A percentile compares a stretch with the other conserved stretches of the same genome.
Conservation (phyloP, 2,329 filamentous ascomycete genomes). For the Tolypocladium ovalisporum region DNA sequence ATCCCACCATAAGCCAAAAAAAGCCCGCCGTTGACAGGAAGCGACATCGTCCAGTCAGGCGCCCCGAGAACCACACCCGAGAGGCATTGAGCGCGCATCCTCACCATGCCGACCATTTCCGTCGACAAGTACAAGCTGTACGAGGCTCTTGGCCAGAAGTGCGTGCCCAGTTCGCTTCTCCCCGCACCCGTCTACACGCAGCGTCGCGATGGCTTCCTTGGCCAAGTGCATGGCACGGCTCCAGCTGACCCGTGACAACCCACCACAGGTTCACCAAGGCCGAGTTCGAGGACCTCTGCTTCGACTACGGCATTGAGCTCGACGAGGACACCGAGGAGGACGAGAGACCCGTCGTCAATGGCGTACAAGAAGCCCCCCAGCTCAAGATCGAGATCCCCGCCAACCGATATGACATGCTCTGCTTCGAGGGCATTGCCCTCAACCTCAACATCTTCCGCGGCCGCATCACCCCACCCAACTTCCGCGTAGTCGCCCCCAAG, state of each 20-base stretch:
- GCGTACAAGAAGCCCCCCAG: constrained; percentile 77
- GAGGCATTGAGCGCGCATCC: constrained; percentile 13
- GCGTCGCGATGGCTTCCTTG: constrained; percentile 7
- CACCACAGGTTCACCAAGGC: constrained; percentile 67
- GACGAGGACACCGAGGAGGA: constrained; percentile 85
- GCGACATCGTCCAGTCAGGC: not conserved
- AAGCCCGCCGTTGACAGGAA: constrained; percentile 3
- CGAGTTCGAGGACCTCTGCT: constrained; percentile 94
- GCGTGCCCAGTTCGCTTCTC: constrained; percentile 14
- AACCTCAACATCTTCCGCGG: constrained; percentile 93
- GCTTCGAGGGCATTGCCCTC: constrained; percentile 91
- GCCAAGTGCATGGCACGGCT: not conserved
- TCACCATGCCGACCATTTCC: constrained; percentile 83
- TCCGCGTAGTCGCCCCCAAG: constrained; percentile 60
- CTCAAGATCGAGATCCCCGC: constrained; percentile 97
- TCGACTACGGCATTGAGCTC: constrained; percentile 96
- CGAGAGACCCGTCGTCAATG: constrained; percentile 62
- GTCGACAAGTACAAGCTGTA: constrained; percentile 96
- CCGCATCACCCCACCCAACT: constrained; percentile 66
- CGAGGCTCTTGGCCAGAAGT: constrained; percentile 84
- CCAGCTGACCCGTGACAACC: constrained; percentile 9
- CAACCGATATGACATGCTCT: constrained; percentile 90
- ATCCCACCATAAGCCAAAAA: not conserved
- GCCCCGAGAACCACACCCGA: not conserved
- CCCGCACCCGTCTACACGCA: constrained; percentile 9